Percentiles rank a stretch among this genome's conserved stretches.
Evolutionary conservation across 1,284 basidiomycete species (phyloP).

Genomic region (Coniophora puteana): DNA sequence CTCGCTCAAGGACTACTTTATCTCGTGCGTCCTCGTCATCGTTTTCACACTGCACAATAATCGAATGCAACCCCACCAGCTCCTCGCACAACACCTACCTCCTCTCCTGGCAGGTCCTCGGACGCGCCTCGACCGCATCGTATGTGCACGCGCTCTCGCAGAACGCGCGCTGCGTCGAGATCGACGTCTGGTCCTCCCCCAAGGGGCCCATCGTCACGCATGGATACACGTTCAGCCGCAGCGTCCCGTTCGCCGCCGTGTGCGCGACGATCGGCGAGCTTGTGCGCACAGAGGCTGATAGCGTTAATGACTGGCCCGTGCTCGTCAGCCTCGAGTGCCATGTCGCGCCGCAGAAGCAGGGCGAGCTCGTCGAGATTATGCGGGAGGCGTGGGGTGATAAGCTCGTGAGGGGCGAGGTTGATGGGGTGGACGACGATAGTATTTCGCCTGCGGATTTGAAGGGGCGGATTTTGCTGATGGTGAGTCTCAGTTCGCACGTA

Average conservation of each 20-base stretch:
- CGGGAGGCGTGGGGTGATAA: conserved; percentile 51
- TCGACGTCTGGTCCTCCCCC: conserved; percentile 63
- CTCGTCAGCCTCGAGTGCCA: conserved; percentile 65
- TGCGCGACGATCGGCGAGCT: conserved; percentile 48
- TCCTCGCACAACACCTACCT: conserved; percentile 70
- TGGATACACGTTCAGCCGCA: conserved; percentile 50
- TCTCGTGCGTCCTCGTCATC: conserved; percentile 42
- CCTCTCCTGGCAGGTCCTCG: conserved; percentile 55
- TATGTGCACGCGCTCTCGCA: conserved; percentile 55
- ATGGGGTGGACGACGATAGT: conserved; percentile 30
- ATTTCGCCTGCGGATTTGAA: conserved; percentile 45
- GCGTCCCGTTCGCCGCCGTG: conserved; percentile 45
- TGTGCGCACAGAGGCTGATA: conserved; percentile 21
- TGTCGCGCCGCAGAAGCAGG: conserved; percentile 46
- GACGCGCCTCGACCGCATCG: conserved; percentile 47
- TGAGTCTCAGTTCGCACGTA: conserved; percentile 20
- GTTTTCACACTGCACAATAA: conserved; percentile 1
- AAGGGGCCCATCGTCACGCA: conserved; percentile 59
- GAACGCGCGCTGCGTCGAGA: conserved; percentile 61
- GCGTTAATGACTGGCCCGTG: conserved; percentile 46
- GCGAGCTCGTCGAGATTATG: conserved; percentile 54
- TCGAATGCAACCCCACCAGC: conserved; percentile 23
- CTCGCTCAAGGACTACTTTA: conserved; percentile 51
- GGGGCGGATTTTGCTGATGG: conserved; percentile 60
- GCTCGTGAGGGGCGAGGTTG: conserved; percentile 37